These are phyloP conservation scores for Paraglomus occultum DNA, from an alignment of 192 early-diverging fungal genomes.

Conservation along the genomic window DNA sequence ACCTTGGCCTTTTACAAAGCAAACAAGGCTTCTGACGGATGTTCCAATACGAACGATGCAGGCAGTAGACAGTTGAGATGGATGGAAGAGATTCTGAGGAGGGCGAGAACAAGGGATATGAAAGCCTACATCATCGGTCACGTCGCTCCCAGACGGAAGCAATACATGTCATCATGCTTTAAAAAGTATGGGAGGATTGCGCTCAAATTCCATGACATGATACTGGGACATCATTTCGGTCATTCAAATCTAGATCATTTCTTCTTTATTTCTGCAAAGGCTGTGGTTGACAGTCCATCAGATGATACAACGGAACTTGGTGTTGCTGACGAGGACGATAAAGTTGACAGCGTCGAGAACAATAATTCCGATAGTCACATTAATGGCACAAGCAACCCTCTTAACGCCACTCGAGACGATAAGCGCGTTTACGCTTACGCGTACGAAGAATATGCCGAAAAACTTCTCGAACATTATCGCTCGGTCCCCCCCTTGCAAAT, in stretches of 20 bases:
- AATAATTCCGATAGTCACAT: neutral
- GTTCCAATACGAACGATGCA: conserved; percentile 43
- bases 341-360: conserved; percentile 1
- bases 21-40: conserved; percentile 55
- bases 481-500: conserved; percentile 20
- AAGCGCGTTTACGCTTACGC: neutral
- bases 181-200: conserved; percentile 46
- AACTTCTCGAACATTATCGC: conserved; percentile 37
- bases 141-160: conserved; percentile 47
- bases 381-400: neutral
- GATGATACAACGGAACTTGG: neutral
- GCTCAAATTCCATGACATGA: conserved; percentile 40
- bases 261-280: conserved; percentile 43
- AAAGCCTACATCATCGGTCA: conserved; percentile 52
- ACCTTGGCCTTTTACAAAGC: conserved; percentile 54
- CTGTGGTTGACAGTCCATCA: neutral
- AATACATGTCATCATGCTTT: conserved; percentile 52
- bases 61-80: conserved; percentile 54
- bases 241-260: conserved; percentile 60
- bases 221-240: conserved; percentile 54
- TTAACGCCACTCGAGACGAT: too few species aligned
- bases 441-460: conserved; percentile 24
- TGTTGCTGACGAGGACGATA: conserved; percentile 13
- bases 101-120: conserved; percentile 35
- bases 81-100: conserved; percentile 45